phyloP scores from a whole-genome alignment of 768 basidiomycete species.

The Multifurca ochricompacta region DNA sequence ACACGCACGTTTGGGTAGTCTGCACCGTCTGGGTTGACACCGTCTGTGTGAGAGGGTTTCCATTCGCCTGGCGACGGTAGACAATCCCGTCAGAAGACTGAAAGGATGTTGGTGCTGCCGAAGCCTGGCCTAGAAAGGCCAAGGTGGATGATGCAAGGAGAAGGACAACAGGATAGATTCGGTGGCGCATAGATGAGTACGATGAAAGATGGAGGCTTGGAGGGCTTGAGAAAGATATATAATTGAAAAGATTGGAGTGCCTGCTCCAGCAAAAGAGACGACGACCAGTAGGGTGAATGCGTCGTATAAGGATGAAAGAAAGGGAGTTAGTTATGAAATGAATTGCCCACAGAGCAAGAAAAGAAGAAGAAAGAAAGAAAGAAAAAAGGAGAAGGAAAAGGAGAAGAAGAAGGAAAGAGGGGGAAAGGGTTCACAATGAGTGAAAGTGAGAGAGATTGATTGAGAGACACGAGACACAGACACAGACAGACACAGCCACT shows the following conservation, averaged over 20 bases:
- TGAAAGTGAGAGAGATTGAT: background rate
- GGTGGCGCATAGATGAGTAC: conserved; percentile 25
- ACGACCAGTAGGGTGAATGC: conserved; percentile 21
- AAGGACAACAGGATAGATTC: conserved; percentile 6
- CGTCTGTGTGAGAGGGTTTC: conserved; percentile 26
- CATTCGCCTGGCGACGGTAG: conserved; percentile 21
- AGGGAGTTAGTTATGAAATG: conserved; percentile 21
- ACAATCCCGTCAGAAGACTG: background rate
- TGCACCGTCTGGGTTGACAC: conserved; percentile 32
- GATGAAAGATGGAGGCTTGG: conserved; percentile 15
- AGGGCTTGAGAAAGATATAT: conserved; percentile 15
- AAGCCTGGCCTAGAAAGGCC: conserved; percentile 1
- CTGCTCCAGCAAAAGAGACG: conserved; percentile 31
- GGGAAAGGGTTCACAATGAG: background rate
- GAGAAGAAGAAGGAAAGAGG: background rate
- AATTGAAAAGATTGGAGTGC: conserved; percentile 30
- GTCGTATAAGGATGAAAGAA: conserved; percentile 22
- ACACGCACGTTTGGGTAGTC: conserved; percentile 36
- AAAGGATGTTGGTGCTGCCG: background rate
- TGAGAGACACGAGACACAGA: background rate
- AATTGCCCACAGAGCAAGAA: conserved; percentile 31
- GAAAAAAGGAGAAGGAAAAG: background rate
- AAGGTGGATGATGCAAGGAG: background rate
- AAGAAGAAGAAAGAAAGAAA: background rate
- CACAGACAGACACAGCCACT: background rate